Percentiles rank a stretch among this genome's conserved stretches.
phyloP scores from a whole-genome alignment of 305 asterid genomes.

The Fraxinus sp. region DNA sequence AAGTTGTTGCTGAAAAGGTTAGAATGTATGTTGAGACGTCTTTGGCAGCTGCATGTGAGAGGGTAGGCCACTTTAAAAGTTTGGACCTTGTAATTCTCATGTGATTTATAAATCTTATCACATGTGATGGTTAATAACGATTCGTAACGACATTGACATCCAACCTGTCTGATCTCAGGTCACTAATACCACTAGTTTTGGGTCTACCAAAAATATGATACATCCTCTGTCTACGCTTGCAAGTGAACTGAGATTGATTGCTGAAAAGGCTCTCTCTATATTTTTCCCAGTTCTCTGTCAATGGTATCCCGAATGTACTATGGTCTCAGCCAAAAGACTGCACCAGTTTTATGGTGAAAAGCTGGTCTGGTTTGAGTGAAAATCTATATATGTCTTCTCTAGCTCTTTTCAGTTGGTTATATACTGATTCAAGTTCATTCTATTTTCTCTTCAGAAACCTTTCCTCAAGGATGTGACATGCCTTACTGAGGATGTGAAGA shows the following conservation, averaged over 20 bases:
- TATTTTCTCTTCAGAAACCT: conserved; percentile 54
- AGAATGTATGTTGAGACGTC: conserved; percentile 63
- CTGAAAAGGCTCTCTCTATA: conserved; percentile 61
- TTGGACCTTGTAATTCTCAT: conserved; percentile 21
- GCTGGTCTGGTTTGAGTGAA: conserved; percentile 57
- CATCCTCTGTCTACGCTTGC: conserved; percentile 85
- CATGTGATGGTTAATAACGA: conserved; percentile 10
- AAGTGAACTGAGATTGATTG: conserved; percentile 61
- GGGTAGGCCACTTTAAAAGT: conserved; percentile 51
- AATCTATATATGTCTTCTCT: conserved; percentile 17
- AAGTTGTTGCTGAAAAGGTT: conserved; percentile 52
- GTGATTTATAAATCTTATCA: not conserved
- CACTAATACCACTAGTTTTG: conserved; percentile 38
- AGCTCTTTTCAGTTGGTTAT: conserved; percentile 16
- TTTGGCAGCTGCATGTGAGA: conserved; percentile 66
- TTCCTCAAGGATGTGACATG: conserved; percentile 63
- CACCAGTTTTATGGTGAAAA: conserved; percentile 84
- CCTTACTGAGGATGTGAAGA: conserved; percentile 67
- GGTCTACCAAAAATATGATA: conserved; percentile 41
- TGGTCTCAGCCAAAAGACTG: conserved; percentile 57
- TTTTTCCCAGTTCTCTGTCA: conserved; percentile 65
- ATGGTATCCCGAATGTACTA: conserved; percentile 72
- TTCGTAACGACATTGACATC: conserved; percentile 24
- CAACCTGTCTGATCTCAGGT: conserved; percentile 47
- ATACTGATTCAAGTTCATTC: conserved; percentile 26